Conservation (phyloP, 208 protist species). For the Leishmania tropica region DNA sequence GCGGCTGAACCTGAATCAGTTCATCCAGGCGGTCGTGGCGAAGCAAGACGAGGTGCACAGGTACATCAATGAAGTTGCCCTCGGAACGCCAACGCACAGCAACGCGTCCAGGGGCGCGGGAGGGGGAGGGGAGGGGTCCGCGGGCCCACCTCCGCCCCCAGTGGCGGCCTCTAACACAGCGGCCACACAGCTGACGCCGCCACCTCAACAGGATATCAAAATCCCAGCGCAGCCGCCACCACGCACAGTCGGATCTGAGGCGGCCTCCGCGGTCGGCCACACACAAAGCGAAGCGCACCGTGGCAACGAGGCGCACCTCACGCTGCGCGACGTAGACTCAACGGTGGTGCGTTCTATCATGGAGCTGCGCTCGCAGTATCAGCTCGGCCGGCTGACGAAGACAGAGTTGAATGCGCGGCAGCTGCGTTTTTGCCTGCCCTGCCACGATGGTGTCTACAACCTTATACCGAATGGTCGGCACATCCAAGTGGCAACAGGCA, state of each 20-base stretch:
- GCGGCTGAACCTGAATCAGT: constrained; percentile 44
- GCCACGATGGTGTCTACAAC: constrained; percentile 31
- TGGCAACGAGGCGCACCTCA: constrained; percentile 23
- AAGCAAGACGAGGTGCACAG: constrained; percentile 35
- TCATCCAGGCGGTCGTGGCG: constrained; percentile 29
- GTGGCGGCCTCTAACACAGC: background rate
- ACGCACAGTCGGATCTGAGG: background rate
- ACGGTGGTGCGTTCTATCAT: constrained; percentile 32
- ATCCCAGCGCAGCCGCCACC: constrained; percentile 9
- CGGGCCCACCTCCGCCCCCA: background rate
- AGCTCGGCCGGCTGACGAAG: constrained; percentile 28
- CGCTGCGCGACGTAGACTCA: constrained; percentile 15
- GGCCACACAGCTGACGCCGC: background rate
- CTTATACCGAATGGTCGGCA: constrained; percentile 51
- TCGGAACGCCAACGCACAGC: constrained; percentile 5
- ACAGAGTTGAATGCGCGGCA: constrained; percentile 28
- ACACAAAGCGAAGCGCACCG: background rate
- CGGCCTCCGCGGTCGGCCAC: background rate
- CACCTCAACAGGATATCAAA: background rate
- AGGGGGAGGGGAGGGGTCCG: background rate
- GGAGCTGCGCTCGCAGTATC: constrained; percentile 16
- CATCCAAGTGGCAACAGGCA: constrained; percentile 40
- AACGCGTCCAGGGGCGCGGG: background rate
- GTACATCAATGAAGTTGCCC: constrained; percentile 34
- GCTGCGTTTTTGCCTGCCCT: constrained; percentile 41